phyloP scores from a whole-genome alignment of 345 rosid species.

The Arabis hirsuta region DNA sequence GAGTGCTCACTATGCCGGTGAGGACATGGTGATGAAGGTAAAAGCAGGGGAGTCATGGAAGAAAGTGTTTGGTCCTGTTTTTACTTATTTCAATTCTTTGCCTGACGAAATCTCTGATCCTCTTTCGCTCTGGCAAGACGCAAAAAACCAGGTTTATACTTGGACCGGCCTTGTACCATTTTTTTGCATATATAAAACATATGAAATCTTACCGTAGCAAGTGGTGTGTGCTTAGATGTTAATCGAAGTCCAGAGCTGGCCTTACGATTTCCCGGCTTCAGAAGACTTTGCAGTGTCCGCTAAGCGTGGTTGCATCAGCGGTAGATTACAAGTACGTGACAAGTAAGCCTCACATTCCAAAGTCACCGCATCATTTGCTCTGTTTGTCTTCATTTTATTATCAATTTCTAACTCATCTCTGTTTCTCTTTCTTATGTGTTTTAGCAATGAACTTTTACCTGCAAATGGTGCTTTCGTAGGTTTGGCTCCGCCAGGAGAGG shows the following conservation, averaged over 20 bases:
- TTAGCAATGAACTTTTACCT: slow-evolving; percentile 41
- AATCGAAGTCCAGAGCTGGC: slow-evolving; percentile 76
- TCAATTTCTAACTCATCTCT: neutral
- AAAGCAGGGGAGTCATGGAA: slow-evolving; percentile 81
- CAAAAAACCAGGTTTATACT: slow-evolving; percentile 65
- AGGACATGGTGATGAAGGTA: slow-evolving; percentile 72
- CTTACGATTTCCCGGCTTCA: slow-evolving; percentile 72
- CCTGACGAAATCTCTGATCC: slow-evolving; percentile 46
- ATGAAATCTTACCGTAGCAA: slow-evolving; percentile 18
- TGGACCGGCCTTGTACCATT: neutral
- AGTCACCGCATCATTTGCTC: neutral
- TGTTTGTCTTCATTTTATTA: slow-evolving; percentile 9
- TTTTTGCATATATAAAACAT: neutral
- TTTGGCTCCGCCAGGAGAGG: slow-evolving; percentile 75
- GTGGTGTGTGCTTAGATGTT: slow-evolving; percentile 49
- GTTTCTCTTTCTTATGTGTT: neutral
- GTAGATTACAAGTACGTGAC: slow-evolving; percentile 66
- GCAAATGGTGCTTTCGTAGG: slow-evolving; percentile 72
- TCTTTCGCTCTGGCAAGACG: slow-evolving; percentile 74
- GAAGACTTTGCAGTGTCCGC: slow-evolving; percentile 57
- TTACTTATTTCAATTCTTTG: slow-evolving; percentile 62
- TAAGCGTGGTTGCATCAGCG: slow-evolving; percentile 65
- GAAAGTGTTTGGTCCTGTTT: slow-evolving; percentile 89
- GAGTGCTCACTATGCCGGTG: slow-evolving; percentile 87
- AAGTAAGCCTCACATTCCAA: slow-evolving; percentile 46